Conservation (phyloP, 176 grass and related monocot species). For the Metroxylon sagu region DNA sequence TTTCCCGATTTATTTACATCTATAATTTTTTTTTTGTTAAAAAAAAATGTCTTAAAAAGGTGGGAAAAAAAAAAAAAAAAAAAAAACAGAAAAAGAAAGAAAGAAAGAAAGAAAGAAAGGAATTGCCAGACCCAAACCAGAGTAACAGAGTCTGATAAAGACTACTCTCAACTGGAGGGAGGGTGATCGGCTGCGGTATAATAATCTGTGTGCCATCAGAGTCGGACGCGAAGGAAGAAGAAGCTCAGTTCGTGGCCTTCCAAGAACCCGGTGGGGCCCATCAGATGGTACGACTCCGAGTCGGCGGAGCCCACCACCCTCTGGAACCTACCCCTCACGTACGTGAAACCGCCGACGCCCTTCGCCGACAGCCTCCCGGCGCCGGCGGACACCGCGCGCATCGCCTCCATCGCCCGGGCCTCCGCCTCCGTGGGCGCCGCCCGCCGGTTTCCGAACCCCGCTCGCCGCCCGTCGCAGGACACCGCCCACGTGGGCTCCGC, state of each 20-base stretch:
- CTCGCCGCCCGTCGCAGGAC: slow-evolving; percentile 38
- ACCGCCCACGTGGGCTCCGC: slow-evolving; percentile 32
- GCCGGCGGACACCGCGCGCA: slow-evolving; percentile 34
- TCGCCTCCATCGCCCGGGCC: slow-evolving; percentile 29
- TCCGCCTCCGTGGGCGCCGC: slow-evolving; percentile 31
- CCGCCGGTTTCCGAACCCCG: slow-evolving; percentile 30
- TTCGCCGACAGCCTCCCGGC: slow-evolving; percentile 20
- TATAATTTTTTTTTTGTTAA: too few species aligned
- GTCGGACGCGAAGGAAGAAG: slow-evolving; percentile 40
- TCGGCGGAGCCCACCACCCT: slow-evolving; percentile 39
- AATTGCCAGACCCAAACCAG: too few species aligned
- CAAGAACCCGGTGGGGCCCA: slow-evolving; percentile 27
- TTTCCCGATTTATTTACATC: too few species aligned
- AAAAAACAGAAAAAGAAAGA: too few species aligned
- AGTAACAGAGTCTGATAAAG: too few species aligned
- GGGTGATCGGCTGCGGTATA: too few species aligned
- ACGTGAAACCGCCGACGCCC: slow-evolving; percentile 3
- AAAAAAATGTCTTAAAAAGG: too few species aligned
- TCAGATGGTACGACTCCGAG: slow-evolving; percentile 44
- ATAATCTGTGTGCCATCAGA: too few species aligned
- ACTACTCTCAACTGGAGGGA: too few species aligned
- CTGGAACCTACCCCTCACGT: slow-evolving; percentile 41
- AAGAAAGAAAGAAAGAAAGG: too few species aligned
- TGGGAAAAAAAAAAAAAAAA: too few species aligned
- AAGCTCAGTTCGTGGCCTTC: slow-evolving; percentile 27